Base-by-base conservation (phyloP, 176 grass and related monocot species). In the Metroxylon sagu region DNA sequence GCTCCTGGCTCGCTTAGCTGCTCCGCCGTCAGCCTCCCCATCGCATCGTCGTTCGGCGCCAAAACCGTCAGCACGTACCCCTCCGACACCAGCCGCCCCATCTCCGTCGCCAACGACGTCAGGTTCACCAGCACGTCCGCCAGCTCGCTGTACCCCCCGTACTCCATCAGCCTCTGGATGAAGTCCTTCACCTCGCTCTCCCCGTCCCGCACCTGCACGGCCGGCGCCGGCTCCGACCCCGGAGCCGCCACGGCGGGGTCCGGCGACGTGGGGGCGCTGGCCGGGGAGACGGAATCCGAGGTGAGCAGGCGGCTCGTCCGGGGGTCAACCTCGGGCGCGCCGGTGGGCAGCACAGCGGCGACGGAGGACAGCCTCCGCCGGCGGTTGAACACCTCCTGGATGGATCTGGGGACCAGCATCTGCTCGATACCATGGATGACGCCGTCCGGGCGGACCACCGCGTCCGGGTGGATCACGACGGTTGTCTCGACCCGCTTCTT, bases 61-160 rank as follows among this genome's bases (percentile, higher is more conserved):
- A 95, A 75, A 15, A 95, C 85, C 0, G 85, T 95, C 0, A 95
- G 63, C 5, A 95, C 91, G 78, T 90, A 95, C 0, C 89, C 85
- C 25, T 95, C 89, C 0, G 85, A 95, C 23, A 72, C 91, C 2
- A 95, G 83, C 6, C 77, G 80, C 5, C 89, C 89, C 89, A 95
- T 95, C 71, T 95, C 85, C 0, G 78, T 80, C 0, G 85, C 89
- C 0, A 95, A 65, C 49, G 85, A 95, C 5, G 85, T 95, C 15
- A 89, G 73, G 53, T 89, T 95, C 5, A 89, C 85, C 56, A 95
- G 76, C 60, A 89, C 85, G 81, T 95, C 89, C 5, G 89, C 89
- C 8, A 95, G 73, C 56, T 95, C 90, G 67, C 86, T 90, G 83
- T 95, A 95, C 7, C 86, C 90, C n/a, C 90, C 86, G 71, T 95